phyloP scores from a whole-genome alignment of 2,329 filamentous ascomycete genomes.

The Verticillium zaregamsianum region DNA sequence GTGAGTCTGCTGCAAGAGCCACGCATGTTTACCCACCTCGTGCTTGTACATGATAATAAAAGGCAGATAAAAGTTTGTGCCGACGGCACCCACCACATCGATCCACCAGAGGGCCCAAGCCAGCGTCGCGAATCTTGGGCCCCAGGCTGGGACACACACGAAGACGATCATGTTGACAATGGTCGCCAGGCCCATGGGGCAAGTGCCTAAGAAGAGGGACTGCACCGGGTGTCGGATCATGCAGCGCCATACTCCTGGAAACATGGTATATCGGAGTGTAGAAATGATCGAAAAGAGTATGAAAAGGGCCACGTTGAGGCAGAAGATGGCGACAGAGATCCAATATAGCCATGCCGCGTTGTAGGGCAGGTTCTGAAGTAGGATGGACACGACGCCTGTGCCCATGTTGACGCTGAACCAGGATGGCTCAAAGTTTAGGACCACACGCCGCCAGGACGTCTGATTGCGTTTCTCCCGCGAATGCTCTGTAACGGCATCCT shows the following conservation, averaged over 20 bases:
- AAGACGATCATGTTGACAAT: conserved; percentile 63
- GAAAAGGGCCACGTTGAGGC: conserved; percentile 57
- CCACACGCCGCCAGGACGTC: not conserved
- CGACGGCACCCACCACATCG: conserved; percentile 47
- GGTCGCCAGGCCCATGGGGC: conserved; percentile 66
- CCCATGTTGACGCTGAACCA: conserved; percentile 64
- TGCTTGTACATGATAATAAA: conserved; percentile 41
- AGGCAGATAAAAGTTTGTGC: conserved; percentile 48
- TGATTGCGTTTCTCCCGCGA: not conserved
- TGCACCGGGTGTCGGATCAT: conserved; percentile 66
- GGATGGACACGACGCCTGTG: conserved; percentile 61
- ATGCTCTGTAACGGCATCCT: not conserved
- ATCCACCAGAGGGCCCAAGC: conserved; percentile 58
- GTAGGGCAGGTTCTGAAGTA: conserved; percentile 61
- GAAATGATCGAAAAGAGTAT: conserved; percentile 48
- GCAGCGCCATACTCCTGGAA: conserved; percentile 61
- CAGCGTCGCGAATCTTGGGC: conserved; percentile 46
- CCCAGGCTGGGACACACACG: conserved; percentile 58
- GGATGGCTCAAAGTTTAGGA: conserved; percentile 15
- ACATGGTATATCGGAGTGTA: conserved; percentile 57
- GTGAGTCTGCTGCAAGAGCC: not conserved
- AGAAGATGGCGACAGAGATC: conserved; percentile 48
- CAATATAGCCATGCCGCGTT: conserved; percentile 50
- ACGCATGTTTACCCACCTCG: conserved; percentile 20
- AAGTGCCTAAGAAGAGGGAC: conserved; percentile 63